Evolutionary conservation across 352 stramenopile genomes (phyloP).

Genomic region (Globisporangium irregulare): DNA sequence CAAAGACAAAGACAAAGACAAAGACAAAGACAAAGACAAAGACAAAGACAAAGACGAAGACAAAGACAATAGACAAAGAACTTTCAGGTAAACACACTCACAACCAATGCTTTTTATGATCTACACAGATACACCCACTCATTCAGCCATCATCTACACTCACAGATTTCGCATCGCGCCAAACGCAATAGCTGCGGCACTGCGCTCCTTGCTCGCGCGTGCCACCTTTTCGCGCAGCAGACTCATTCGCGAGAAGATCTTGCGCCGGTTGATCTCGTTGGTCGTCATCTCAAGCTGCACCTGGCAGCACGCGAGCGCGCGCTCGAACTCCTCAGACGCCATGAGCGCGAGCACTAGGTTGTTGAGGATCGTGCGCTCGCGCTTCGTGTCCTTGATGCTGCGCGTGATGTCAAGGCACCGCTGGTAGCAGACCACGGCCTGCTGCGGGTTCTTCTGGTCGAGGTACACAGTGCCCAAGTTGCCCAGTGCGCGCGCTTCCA

Average conservation of each 20-base stretch:
- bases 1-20: too few relatives aligned
- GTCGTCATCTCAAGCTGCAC: slow-evolving; percentile 66
- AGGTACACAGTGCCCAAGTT: slow-evolving; percentile 79
- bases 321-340: slow-evolving; percentile 52
- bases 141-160: not conserved
- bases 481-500: slow-evolving; percentile 70
- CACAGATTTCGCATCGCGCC: not conserved
- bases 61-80: not conserved
- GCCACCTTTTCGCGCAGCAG: slow-evolving; percentile 44
- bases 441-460: slow-evolving; percentile 62
- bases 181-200: not conserved
- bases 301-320: slow-evolving; percentile 58
- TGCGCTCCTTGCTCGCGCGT: slow-evolving; percentile 15
- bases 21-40: too few relatives aligned
- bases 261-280: slow-evolving; percentile 69
- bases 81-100: not conserved
- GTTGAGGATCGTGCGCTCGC: slow-evolving; percentile 81
- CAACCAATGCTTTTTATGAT: slow-evolving; percentile 3
- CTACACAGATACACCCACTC: not conserved
- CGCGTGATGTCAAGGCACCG: slow-evolving; percentile 75
- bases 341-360: slow-evolving; percentile 79
- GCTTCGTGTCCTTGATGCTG: slow-evolving; percentile 66
- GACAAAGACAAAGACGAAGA: not conserved
- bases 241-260: slow-evolving; percentile 81
- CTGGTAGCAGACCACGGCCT: slow-evolving; percentile 74